These are phyloP conservation scores for Globisporangium canariense DNA, from an alignment of 352 stramenopile genomes.

Conservation along the genomic window DNA sequence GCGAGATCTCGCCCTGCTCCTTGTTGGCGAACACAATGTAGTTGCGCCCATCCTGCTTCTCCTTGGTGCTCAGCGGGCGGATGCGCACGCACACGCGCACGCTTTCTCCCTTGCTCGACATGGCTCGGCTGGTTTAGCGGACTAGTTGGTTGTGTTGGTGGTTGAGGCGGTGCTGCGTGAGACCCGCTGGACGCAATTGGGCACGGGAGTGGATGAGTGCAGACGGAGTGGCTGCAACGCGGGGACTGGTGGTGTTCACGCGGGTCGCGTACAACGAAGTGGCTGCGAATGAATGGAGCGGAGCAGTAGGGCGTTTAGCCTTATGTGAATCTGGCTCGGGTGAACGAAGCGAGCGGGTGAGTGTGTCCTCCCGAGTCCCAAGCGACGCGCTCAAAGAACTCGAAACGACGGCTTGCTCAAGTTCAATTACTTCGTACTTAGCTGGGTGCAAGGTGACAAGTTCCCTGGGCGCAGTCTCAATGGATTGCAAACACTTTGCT, in stretches of 20 bases:
- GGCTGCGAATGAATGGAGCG: background rate
- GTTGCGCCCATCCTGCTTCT: slow-evolving; percentile 90
- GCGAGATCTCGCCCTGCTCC: slow-evolving; percentile 85
- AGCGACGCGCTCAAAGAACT: background rate
- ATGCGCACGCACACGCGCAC: slow-evolving; percentile 97
- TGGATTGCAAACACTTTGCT: too few relatives aligned
- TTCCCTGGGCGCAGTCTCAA: too few relatives aligned
- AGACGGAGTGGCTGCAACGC: background rate
- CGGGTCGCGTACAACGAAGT: background rate
- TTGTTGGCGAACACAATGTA: slow-evolving; percentile 84
- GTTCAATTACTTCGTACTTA: background rate
- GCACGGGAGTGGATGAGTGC: background rate
- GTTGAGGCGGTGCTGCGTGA: background rate
- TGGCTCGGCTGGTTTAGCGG: slow-evolving; percentile 4
- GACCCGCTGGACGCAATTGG: background rate
- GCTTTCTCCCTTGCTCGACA: slow-evolving; percentile 83
- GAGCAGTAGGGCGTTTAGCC: background rate
- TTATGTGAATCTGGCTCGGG: background rate
- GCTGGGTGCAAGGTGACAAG: background rate
- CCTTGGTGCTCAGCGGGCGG: slow-evolving; percentile 92
- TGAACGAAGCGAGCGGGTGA: background rate
- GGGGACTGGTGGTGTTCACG: background rate
- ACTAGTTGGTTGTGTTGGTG: background rate
- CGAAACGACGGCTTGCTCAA: slow-evolving; percentile 6
- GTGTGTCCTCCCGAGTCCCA: background rate